phyloP scores from a whole-genome alignment of 192 early-diverging fungal species.

The Umbelopsis ramanniana region DNA sequence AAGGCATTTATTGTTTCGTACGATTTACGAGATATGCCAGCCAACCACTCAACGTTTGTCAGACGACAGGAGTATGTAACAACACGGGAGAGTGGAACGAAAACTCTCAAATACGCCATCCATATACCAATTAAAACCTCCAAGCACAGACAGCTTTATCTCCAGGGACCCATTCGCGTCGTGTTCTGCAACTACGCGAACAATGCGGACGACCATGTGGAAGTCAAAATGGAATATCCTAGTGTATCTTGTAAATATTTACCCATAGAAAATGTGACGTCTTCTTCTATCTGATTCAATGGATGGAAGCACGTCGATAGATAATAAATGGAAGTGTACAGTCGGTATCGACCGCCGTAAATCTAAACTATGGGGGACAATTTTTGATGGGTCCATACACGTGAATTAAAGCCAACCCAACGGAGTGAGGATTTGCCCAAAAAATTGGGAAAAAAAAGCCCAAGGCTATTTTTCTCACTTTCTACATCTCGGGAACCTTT shows the following conservation, averaged over 20 bases:
- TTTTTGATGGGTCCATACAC: too few species aligned
- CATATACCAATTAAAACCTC: conserved; percentile 15
- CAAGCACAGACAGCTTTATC: not conserved
- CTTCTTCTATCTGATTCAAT: not conserved
- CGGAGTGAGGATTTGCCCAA: too few species aligned
- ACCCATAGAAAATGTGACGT: not conserved
- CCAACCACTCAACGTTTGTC: not conserved
- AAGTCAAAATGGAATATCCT: conserved; percentile 13
- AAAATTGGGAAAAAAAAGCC: not conserved
- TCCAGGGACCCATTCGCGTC: conserved; percentile 2
- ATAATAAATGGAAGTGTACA: too few species aligned
- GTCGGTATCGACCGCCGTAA: too few species aligned
- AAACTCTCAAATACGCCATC: conserved; percentile 13
- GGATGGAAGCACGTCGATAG: too few species aligned
- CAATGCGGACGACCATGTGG: conserved; percentile 1
- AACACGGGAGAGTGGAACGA: not conserved
- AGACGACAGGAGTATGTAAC: not conserved
- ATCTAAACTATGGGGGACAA: too few species aligned
- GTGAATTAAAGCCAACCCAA: too few species aligned
- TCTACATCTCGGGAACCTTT: not conserved
- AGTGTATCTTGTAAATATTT: conserved; percentile 19
- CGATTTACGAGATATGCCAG: conserved; percentile 13
- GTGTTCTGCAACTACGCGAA: not conserved
- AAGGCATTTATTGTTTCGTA: conserved; percentile 8
- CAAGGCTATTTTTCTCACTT: not conserved